Evolutionary conservation across 768 basidiomycete genomes (phyloP).

Genomic region (Termitomyces sp.): DNA sequence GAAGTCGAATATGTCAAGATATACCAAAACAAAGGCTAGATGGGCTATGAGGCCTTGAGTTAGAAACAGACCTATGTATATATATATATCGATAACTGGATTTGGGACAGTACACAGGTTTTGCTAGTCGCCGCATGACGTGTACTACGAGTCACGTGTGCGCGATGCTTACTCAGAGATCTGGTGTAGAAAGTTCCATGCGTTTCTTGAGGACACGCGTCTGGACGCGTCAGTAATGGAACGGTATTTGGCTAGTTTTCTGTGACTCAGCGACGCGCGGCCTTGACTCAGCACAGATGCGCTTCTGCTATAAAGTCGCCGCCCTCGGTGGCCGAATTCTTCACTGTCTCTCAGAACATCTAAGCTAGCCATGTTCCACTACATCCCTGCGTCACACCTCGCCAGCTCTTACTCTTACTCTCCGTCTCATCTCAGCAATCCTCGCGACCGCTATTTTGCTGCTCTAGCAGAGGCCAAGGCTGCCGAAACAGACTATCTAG

Average conservation of each 20-base stretch:
- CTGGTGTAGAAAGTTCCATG: slow-evolving; percentile 14
- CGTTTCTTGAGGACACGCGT: slow-evolving; percentile 18
- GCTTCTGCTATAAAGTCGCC: slow-evolving; percentile 21
- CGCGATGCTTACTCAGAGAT: background rate
- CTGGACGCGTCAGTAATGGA: slow-evolving; percentile 12
- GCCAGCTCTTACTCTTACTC: slow-evolving; percentile 1
- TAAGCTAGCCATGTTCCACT: slow-evolving; percentile 19
- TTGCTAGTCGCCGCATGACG: background rate
- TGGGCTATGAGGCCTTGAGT: no score
- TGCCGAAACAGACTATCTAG: slow-evolving; percentile 37
- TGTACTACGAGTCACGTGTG: background rate
- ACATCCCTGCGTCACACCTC: slow-evolving; percentile 1
- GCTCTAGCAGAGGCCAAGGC: slow-evolving; percentile 35
- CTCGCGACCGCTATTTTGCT: slow-evolving; percentile 35
- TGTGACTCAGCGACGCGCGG: slow-evolving; percentile 22
- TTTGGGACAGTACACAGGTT: no score
- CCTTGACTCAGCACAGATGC: slow-evolving; percentile 15
- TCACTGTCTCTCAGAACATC: slow-evolving; percentile 1
- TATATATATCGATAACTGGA: slow-evolving; percentile 12
- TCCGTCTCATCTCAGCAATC: slow-evolving; percentile 14
- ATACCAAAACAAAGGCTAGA: slow-evolving; percentile 44
- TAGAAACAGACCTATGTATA: background rate
- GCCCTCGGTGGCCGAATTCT: background rate
- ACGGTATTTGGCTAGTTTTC: background rate
- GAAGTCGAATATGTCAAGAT: slow-evolving; percentile 75